Evolutionary conservation across 129 eudicot species (phyloP).

Genomic region (Chrysanthemum seticuspe): DNA sequence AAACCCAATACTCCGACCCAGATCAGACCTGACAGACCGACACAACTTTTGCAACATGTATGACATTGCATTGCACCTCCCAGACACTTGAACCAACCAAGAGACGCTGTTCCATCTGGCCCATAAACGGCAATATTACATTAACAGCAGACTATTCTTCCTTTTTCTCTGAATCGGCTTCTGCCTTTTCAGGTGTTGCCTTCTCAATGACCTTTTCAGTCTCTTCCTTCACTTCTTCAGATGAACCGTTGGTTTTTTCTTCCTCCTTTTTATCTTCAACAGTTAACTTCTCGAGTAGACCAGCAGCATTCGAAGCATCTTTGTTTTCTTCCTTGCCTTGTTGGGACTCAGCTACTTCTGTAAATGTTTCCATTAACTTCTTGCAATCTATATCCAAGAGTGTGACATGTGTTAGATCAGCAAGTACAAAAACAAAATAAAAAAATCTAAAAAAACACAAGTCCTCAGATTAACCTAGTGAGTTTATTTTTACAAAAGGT

Average conservation of each 20-base stretch:
- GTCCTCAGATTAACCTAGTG: too few relatives aligned
- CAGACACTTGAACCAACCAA: background rate
- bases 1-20: background rate
- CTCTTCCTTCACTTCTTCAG: constrained; percentile 8
- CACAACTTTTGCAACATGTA: background rate
- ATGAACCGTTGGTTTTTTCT: constrained; percentile 31
- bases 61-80: constrained; percentile 3
- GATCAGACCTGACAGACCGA: constrained; percentile 11
- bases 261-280: constrained; percentile 48
- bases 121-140: background rate
- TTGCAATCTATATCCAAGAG: constrained; percentile 49
- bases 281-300: constrained; percentile 59
- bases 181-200: constrained; percentile 27
- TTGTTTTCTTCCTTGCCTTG: constrained; percentile 51
- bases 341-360: constrained; percentile 75
- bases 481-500: too few relatives aligned
- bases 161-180: constrained; percentile 39
- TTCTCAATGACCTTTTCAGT: constrained; percentile 19
- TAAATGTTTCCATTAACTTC: constrained; percentile 60
- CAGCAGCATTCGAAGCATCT: constrained; percentile 59
- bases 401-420: background rate
- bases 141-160: constrained; percentile 22
- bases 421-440: background rate
- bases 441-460: background rate
- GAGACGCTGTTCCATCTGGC: constrained; percentile 1